These are phyloP conservation scores for Hypoxylon sp. DNA, from an alignment of 2,329 filamentous ascomycete species.

Conservation along the genomic window DNA sequence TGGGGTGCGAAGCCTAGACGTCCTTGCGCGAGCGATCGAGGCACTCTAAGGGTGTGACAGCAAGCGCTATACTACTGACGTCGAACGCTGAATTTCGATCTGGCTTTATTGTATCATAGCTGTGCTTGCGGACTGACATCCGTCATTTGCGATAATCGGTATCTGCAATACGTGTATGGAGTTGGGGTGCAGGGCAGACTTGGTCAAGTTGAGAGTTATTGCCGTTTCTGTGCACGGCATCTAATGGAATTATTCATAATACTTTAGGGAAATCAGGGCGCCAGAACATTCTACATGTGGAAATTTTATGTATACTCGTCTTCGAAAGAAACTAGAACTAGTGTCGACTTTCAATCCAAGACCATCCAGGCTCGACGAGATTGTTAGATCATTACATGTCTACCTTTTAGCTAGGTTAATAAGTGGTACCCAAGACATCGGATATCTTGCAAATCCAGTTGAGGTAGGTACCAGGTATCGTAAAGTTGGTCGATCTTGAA, in stretches of 20 bases:
- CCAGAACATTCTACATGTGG: background rate
- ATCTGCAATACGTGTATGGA: slow-evolving; percentile 20
- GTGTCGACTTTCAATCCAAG: background rate
- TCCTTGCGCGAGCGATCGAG: slow-evolving; percentile 72
- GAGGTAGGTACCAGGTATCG: too few species aligned
- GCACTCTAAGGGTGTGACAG: slow-evolving; percentile 58
- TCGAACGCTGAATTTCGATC: background rate
- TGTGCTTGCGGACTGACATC: background rate
- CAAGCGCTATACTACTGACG: background rate
- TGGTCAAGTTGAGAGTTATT: background rate
- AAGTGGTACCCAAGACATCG: too few species aligned
- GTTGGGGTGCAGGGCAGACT: slow-evolving; percentile 19
- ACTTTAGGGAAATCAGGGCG: background rate
- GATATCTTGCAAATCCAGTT: too few species aligned
- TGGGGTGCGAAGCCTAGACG: slow-evolving; percentile 66
- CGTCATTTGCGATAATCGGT: background rate
- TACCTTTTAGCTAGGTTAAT: too few species aligned
- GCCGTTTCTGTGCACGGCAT: background rate
- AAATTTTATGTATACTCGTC: background rate
- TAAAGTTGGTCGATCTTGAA: too few species aligned
- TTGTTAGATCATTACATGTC: background rate
- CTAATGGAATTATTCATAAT: slow-evolving; percentile 7
- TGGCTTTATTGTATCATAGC: slow-evolving; percentile 22
- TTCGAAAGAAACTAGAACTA: background rate
- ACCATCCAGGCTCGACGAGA: background rate